Conservation (phyloP, 2,329 filamentous ascomycete species). For the Macrophomina phaseolina region DNA sequence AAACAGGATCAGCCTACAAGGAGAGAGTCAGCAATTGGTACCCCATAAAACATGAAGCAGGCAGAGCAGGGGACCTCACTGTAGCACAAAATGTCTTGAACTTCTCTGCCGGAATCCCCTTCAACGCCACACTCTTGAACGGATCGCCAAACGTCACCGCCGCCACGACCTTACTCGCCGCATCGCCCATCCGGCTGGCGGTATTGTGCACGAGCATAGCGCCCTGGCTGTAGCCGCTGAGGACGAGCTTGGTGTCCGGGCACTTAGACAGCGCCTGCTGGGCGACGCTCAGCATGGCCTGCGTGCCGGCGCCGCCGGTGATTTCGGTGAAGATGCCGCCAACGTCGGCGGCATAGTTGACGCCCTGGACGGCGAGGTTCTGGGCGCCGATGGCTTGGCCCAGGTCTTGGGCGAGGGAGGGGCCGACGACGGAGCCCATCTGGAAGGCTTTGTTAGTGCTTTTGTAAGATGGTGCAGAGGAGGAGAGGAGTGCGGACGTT, state of each 20-base stretch:
- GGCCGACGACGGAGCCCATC: conserved; percentile 57
- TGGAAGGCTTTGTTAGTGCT: conserved; percentile 31
- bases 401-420: conserved; percentile 57
- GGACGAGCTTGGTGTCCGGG: conserved; percentile 53
- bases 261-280: conserved; percentile 46
- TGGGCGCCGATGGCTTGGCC: conserved; percentile 47
- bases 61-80: not conserved
- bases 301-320: conserved; percentile 11
- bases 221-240: conserved; percentile 52
- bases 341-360: conserved; percentile 56
- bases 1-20: conserved; percentile 12
- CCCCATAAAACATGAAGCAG: no score
- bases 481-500: no score
- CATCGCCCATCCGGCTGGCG: not conserved
- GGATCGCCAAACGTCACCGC: conserved; percentile 48
- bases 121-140: conserved; percentile 28
- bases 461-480: no score
- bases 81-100: conserved; percentile 25
- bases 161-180: conserved; percentile 20
- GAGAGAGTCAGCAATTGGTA: not conserved
- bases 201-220: conserved; percentile 40
- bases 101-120: conserved; percentile 3
- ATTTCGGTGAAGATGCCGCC: conserved; percentile 37
- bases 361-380: conserved; percentile 58
- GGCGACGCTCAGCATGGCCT: conserved; percentile 52